Evolutionary conservation across 2,329 filamentous ascomycete species (phyloP).

Genomic region (Gaeumannomyces tritici): DNA sequence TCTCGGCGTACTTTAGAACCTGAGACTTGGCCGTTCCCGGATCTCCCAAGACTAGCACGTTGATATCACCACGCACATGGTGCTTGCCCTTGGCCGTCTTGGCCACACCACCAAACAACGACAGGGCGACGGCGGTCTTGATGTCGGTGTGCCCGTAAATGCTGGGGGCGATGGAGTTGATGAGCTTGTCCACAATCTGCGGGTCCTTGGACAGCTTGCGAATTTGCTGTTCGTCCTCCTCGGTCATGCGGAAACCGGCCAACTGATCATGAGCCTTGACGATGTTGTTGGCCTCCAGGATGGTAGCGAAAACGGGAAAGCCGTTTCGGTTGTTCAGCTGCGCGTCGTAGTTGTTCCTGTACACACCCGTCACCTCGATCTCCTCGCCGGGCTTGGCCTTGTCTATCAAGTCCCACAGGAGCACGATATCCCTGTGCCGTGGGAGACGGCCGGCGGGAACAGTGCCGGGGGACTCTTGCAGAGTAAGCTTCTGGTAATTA

Average conservation of each 20-base stretch:
- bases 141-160: constrained; percentile 97
- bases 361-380: constrained; percentile 92
- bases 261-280: constrained; percentile 97
- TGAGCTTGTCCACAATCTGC: constrained; percentile 83
- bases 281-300: constrained; percentile 93
- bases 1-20: constrained; percentile 93
- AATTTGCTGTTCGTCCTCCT: constrained; percentile 89
- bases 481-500: constrained; percentile 95
- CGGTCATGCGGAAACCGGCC: constrained; percentile 88
- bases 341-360: constrained; percentile 96
- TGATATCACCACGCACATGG: constrained; percentile 93
- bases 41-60: constrained; percentile 90
- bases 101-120: constrained; percentile 87
- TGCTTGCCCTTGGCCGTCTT: constrained; percentile 86
- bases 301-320: constrained; percentile 96
- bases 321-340: constrained; percentile 98
- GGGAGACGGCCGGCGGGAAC: constrained; percentile 92
- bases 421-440: constrained; percentile 84
- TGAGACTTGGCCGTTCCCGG: constrained; percentile 98
- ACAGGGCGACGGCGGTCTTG: constrained; percentile 92
- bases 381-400: constrained; percentile 95
- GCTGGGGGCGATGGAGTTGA: constrained; percentile 88
- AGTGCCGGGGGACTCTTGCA: constrained; percentile 94
- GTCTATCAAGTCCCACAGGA: constrained; percentile 96
- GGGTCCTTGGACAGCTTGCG: constrained; percentile 81